Evolutionary conservation across 768 basidiomycete genomes (phyloP).

Genomic region (Mycena olivaceomarginata): DNA sequence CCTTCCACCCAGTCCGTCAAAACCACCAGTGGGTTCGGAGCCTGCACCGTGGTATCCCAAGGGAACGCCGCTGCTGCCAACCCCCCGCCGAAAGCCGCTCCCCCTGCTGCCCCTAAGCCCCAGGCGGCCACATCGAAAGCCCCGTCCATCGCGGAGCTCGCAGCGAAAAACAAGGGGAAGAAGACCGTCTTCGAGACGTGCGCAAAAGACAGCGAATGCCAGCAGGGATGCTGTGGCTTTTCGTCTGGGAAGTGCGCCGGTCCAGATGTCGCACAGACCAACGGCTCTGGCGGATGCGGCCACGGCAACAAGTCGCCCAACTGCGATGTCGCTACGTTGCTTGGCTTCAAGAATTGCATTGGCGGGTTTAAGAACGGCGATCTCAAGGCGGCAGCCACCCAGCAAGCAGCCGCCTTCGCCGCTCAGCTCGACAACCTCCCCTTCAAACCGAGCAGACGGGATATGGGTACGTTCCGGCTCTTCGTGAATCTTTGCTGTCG

Average conservation of each 20-base stretch:
- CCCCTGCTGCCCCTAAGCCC: conserved; percentile 29
- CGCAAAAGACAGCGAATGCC: neutral
- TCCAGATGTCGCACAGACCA: conserved; percentile 46
- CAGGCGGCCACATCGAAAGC: conserved; percentile 1
- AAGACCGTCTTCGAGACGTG: conserved; percentile 1
- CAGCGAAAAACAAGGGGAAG: neutral
- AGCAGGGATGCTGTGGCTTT: conserved; percentile 48
- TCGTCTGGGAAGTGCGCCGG: conserved; percentile 47
- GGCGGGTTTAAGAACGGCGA: neutral
- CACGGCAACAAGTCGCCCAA: conserved; percentile 21
- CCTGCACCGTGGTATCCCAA: too few species aligned
- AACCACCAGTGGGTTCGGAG: conserved; percentile 59
- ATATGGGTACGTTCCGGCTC: neutral
- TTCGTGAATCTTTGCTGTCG: neutral
- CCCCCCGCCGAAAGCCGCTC: conserved; percentile 53
- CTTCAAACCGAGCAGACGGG: neutral
- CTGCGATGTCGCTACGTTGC: too few species aligned
- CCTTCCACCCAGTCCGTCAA: conserved; percentile 60
- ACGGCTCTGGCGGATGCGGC: conserved; percentile 47
- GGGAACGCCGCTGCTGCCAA: conserved; percentile 70
- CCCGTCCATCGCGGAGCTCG: neutral
- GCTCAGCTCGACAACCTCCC: too few species aligned
- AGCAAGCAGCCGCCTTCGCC: neutral
- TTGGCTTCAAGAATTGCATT: neutral
- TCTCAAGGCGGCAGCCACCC: neutral